Percentiles rank a stretch among this genome's conserved stretches.
These are phyloP conservation scores for Amanita rubescens DNA, from an alignment of 768 basidiomycete species.

Conservation along the genomic window DNA sequence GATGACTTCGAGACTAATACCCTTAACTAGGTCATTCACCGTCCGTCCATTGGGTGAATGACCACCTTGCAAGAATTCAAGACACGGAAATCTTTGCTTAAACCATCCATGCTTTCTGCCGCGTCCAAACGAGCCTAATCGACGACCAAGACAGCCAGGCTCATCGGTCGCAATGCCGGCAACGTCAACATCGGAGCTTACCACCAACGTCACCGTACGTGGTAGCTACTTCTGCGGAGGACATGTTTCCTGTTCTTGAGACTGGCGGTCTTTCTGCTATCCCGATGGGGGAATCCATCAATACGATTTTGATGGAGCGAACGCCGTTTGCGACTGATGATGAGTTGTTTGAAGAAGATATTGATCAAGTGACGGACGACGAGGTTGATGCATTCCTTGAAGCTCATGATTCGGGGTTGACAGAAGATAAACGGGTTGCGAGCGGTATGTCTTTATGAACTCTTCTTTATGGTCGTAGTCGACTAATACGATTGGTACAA, in stretches of 20 bases:
- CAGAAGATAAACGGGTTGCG: slow-evolving; percentile 70
- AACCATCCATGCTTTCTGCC: slow-evolving; percentile 57
- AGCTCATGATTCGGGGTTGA: slow-evolving; percentile 82
- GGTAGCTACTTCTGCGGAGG: slow-evolving; percentile 22
- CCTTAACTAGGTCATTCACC: slow-evolving; percentile 43
- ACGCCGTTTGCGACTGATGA: slow-evolving; percentile 95
- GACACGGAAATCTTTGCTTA: slow-evolving; percentile 79
- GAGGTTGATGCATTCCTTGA: slow-evolving; percentile 95
- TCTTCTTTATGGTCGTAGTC: not conserved
- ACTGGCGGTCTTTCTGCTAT: slow-evolving; percentile 44
- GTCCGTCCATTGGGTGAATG: slow-evolving; percentile 81
- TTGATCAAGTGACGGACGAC: slow-evolving; percentile 70
- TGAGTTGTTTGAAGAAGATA: slow-evolving; percentile 41
- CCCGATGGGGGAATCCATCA: slow-evolving; percentile 65
- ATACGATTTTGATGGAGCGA: slow-evolving; percentile 81
- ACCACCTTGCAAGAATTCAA: slow-evolving; percentile 83
- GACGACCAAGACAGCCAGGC: not conserved
- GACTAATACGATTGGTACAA: slow-evolving; percentile 16
- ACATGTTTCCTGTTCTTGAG: slow-evolving; percentile 25
- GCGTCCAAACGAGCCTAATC: slow-evolving; percentile 45
- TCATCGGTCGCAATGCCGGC: slow-evolving; percentile 14
- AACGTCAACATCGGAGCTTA: slow-evolving; percentile 27
- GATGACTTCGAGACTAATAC: too few species aligned
- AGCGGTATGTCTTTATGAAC: slow-evolving; percentile 46
- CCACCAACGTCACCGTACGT: slow-evolving; percentile 47